phyloP scores from a whole-genome alignment of 129 eudicot genomes.

The Silybum marianum region DNA sequence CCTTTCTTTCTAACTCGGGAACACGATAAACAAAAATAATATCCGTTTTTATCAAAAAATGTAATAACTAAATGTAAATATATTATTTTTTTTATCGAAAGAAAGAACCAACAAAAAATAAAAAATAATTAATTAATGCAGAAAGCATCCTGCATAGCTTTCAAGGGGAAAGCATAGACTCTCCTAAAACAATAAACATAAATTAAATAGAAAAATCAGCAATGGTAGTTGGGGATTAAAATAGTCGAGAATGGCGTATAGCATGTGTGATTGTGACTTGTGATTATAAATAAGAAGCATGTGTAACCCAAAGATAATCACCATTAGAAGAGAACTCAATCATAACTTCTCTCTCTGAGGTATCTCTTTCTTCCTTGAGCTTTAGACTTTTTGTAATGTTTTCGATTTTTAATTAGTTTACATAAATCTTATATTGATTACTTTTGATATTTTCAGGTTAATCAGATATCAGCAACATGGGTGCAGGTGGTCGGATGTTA shows the following conservation, averaged over 20 bases:
- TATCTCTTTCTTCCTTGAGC: neutral
- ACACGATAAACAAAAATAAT: neutral
- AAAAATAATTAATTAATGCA: neutral
- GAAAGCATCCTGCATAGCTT: neutral
- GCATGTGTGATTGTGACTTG: neutral
- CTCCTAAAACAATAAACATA: neutral
- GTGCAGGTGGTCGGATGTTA: conserved; percentile 54
- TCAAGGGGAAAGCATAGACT: neutral
- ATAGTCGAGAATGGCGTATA: neutral
- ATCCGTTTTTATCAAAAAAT: neutral
- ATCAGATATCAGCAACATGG: conserved; percentile 32
- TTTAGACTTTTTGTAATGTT: neutral
- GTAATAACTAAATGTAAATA: neutral
- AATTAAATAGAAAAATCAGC: conserved; percentile 18
- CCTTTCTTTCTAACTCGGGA: neutral
- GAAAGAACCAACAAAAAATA: neutral
- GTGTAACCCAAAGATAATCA: conserved; percentile 1
- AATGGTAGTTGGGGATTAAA: conserved; percentile 21
- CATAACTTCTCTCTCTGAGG: conserved; percentile 14
- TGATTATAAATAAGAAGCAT: conserved; percentile 26
- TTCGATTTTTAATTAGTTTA: neutral
- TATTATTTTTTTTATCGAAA: too few relatives aligned
- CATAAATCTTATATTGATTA: neutral
- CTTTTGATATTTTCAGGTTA: conserved; percentile 8
- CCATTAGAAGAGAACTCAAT: conserved; percentile 10